Percentiles rank a stretch among this genome's conserved stretches.
Conservation (phyloP, 495 filamentous ascomycete species). For the Penicillium steckii region DNA sequence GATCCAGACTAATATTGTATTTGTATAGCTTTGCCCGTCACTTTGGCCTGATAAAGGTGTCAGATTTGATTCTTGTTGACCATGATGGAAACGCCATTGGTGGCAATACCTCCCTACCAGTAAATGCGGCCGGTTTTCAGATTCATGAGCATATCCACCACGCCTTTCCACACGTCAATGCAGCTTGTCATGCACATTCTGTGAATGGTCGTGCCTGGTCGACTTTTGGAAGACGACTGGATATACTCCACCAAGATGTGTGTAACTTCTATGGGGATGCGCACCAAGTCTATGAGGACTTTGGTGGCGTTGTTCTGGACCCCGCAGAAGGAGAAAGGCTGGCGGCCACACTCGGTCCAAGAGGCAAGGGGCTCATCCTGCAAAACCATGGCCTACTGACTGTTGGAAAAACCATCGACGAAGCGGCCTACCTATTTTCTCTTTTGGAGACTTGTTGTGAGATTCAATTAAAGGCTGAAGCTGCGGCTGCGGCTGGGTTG, state of each 20-base stretch:
- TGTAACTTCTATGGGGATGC: constrained; percentile 46
- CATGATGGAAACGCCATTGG: constrained; percentile 30
- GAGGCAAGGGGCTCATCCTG: constrained; percentile 46
- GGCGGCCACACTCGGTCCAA: constrained; percentile 51
- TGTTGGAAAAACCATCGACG: constrained; percentile 52
- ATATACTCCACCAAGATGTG: constrained; percentile 45
- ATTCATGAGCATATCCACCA: constrained; percentile 45
- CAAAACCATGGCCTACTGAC: constrained; percentile 63
- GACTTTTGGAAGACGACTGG: constrained; percentile 24
- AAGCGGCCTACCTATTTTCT: constrained; percentile 61
- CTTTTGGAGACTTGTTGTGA: constrained; percentile 59
- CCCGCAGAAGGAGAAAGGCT: constrained; percentile 53
- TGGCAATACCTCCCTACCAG: constrained; percentile 35
- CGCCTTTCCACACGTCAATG: constrained; percentile 30
- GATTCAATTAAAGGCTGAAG: constrained; percentile 56
- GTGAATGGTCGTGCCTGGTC: constrained; percentile 28
- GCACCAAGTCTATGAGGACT: constrained; percentile 39
- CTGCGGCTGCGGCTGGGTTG: constrained; percentile 18
- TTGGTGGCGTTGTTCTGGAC: constrained; percentile 51
- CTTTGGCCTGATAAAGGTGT: constrained; percentile 30
- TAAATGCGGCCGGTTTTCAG: constrained; percentile 59
- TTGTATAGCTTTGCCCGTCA: constrained; percentile 28
- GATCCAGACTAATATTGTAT: constrained; percentile 13
- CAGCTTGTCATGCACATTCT: constrained; percentile 32
- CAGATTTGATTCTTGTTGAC: constrained; percentile 33